These are phyloP conservation scores for Hypomontagnella monticulosa DNA, from an alignment of 495 filamentous ascomycete genomes.

Conservation along the genomic window DNA sequence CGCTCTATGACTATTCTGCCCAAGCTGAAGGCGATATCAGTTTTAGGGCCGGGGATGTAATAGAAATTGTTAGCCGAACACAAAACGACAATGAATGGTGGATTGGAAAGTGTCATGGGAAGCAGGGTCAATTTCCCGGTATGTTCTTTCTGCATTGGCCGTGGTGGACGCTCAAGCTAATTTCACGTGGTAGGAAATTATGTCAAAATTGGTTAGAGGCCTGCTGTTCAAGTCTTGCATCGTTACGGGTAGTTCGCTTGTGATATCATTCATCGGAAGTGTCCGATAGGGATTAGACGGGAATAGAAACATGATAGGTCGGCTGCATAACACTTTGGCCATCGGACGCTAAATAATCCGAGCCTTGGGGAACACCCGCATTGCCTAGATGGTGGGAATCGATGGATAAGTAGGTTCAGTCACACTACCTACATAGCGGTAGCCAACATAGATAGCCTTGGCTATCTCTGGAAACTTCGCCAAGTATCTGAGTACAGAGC, in stretches of 20 bases:
- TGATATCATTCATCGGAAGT: slow-evolving; percentile 15
- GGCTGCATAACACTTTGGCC: slow-evolving; percentile 11
- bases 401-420: no score
- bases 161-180: slow-evolving; percentile 18
- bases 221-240: background rate
- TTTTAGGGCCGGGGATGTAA: slow-evolving; percentile 88
- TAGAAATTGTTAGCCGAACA: slow-evolving; percentile 85
- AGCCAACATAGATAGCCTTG: background rate
- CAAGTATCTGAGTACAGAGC: background rate
- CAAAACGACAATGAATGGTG: slow-evolving; percentile 97
- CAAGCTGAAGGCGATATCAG: slow-evolving; percentile 95
- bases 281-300: background rate
- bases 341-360: slow-evolving; percentile 13
- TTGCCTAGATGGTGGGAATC: no score
- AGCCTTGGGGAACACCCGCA: background rate
- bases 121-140: slow-evolving; percentile 95
- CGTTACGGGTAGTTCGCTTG: slow-evolving; percentile 12
- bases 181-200: slow-evolving; percentile 38
- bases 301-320: slow-evolving; percentile 3
- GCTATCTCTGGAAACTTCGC: slow-evolving; percentile 4
- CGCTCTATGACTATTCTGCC: slow-evolving; percentile 94
- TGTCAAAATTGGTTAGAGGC: slow-evolving; percentile 42
- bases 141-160: slow-evolving; percentile 25
- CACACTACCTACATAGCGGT: no score
- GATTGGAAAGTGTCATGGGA: slow-evolving; percentile 79